Base-by-base conservation (phyloP, 345 rosid genomes). In the Dimocarpus longan region DNA sequence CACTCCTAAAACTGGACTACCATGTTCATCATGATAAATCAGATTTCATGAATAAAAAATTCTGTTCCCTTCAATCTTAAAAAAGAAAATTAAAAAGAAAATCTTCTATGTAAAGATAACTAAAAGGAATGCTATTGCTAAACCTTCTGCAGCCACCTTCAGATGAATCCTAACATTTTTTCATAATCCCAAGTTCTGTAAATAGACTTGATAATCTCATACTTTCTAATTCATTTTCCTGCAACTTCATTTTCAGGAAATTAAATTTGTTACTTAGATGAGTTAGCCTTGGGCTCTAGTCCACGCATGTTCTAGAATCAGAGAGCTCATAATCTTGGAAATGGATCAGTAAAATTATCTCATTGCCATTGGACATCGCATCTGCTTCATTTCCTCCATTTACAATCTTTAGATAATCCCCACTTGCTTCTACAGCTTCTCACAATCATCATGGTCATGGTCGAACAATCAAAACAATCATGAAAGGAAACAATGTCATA, bases 291-390 rank as follows among this genome's bases (percentile, higher is more conserved):
- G 59, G 40, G 9, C 50, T 57, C 59, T 6, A 46, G 57, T 26
- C 3, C 26, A 52, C 3, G 28, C 21, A 54, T 18, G 24, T 13
- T 24, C 59, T 48, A 48, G 10, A 13, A 57, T 40, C 37, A 21
- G 18, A 56, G 10, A 56, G 7, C 26, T 56, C 32, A 56, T 19
- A 72, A 56, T 56, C 44, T 18, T 37, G n/a, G 50, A 72, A 70
- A 72, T 18, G 57, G 50, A 72, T 39, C 46, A 71, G 54, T 32
- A 71, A 5, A 37, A 5, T 69, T 5, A 70, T 48, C 74, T 70
- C 74, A 48, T 19, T 24, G 7, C 37, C 37, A 32, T 32, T 32
- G 37, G 26, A 70, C 60, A 24, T 3, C 42, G 21, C 32, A 48
- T n/a, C 19, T 48, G 12, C 60, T 48, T 70, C 10, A 70, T 48